phyloP scores from a whole-genome alignment of 2,329 filamentous ascomycete genomes.

The Coniochaeta pulveracea region DNA sequence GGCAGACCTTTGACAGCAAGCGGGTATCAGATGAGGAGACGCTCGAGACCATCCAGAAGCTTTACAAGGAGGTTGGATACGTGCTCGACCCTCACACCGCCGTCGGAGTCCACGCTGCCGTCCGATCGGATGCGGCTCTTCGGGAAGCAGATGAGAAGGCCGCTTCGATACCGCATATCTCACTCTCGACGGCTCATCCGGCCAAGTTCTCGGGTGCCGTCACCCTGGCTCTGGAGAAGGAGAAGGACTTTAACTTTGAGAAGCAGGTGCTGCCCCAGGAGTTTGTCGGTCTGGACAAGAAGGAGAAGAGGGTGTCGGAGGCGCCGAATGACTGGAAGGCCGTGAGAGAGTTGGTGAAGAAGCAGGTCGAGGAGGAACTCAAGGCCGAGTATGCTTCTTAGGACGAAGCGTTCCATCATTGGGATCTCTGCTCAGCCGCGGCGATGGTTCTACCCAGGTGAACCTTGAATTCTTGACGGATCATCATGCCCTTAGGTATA shows the following conservation, averaged over 20 bases:
- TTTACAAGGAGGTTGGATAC: slow-evolving; percentile 46
- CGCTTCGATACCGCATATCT: slow-evolving; percentile 56
- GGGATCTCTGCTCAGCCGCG: too few species aligned
- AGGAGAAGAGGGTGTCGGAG: slow-evolving; percentile 60
- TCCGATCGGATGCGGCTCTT: slow-evolving; percentile 46
- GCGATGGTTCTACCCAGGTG: too few species aligned
- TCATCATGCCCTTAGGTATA: too few species aligned
- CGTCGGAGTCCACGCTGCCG: slow-evolving; percentile 69
- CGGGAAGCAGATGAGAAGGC: slow-evolving; percentile 24
- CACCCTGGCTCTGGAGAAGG: slow-evolving; percentile 60
- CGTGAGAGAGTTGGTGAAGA: slow-evolving; percentile 64
- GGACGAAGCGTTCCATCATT: too few species aligned
- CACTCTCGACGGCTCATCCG: slow-evolving; percentile 86
- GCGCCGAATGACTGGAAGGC: slow-evolving; percentile 63
- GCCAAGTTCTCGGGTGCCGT: slow-evolving; percentile 90
- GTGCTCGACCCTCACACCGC: slow-evolving; percentile 89
- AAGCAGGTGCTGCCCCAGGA: slow-evolving; percentile 67
- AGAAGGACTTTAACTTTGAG: slow-evolving; percentile 65
- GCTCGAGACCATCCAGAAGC: slow-evolving; percentile 49
- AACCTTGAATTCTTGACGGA: too few species aligned
- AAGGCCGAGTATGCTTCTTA: slow-evolving; percentile 1
- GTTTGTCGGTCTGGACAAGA: slow-evolving; percentile 67
- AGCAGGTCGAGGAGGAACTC: slow-evolving; percentile 59
- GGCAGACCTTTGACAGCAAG: slow-evolving; percentile 72
- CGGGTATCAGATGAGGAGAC: slow-evolving; percentile 56